Evolutionary conservation across 2,329 filamentous ascomycete genomes (phyloP).

Genomic region (Neonectria faginata): DNA sequence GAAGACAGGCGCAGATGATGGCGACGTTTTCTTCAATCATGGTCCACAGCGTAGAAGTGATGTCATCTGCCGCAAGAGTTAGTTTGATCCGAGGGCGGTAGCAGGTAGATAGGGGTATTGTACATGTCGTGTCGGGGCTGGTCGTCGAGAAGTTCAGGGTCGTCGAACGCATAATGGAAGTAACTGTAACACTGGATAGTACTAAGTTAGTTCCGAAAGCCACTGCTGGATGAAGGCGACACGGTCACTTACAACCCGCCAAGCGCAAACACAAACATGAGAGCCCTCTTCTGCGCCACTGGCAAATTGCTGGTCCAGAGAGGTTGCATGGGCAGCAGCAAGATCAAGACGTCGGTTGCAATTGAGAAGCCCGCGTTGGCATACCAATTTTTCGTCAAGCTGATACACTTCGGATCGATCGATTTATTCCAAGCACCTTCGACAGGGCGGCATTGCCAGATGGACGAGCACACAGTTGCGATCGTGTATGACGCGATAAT

Average conservation of each 20-base stretch:
- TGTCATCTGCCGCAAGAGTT: constrained; percentile 43
- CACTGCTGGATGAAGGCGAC: not conserved
- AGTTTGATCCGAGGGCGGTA: not conserved
- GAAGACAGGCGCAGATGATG: constrained; percentile 55
- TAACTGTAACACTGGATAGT: constrained; percentile 51
- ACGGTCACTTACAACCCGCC: constrained; percentile 54
- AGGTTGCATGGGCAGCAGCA: constrained; percentile 60
- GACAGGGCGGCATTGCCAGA: constrained; percentile 64
- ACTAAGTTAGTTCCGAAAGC: constrained; percentile 6
- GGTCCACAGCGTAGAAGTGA: constrained; percentile 54
- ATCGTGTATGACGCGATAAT: constrained; percentile 60
- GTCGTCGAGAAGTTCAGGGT: constrained; percentile 54
- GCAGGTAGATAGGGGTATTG: constrained; percentile 18
- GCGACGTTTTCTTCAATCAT: constrained; percentile 55
- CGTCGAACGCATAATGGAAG: constrained; percentile 56
- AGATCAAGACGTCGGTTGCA: constrained; percentile 58
- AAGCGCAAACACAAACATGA: constrained; percentile 57
- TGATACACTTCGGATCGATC: constrained; percentile 57
- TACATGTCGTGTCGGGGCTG: constrained; percentile 53
- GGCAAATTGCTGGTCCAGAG: constrained; percentile 60
- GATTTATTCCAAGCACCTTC: constrained; percentile 59
- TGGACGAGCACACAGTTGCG: constrained; percentile 57
- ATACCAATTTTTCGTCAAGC: constrained; percentile 60
- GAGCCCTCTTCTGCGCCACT: constrained; percentile 53
- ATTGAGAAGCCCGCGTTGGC: constrained; percentile 62